Conservation (phyloP, 139 green algal species). For the Chlamydomonas sp. region DNA sequence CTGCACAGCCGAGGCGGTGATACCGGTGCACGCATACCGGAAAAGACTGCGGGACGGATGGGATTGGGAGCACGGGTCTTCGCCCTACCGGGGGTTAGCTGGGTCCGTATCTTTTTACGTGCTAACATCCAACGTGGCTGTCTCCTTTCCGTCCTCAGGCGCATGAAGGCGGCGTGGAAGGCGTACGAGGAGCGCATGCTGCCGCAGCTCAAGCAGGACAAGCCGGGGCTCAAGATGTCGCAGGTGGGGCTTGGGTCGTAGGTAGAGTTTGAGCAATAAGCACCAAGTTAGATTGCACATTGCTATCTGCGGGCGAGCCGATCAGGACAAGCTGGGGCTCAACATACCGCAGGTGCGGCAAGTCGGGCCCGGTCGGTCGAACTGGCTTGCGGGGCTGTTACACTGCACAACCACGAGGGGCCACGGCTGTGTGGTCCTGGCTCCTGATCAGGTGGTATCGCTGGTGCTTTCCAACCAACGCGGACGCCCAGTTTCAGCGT, state of each 20-base stretch:
- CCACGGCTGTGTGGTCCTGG: too few species aligned
- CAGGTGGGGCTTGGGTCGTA: background rate
- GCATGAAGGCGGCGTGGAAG: constrained; percentile 76
- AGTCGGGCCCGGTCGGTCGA: too few species aligned
- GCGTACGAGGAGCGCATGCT: constrained; percentile 73
- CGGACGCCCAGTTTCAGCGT: too few species aligned
- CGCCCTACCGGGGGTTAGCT: background rate
- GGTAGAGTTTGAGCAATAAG: background rate
- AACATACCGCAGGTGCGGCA: constrained; percentile 32
- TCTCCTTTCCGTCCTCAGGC: constrained; percentile 43
- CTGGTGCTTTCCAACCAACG: too few species aligned
- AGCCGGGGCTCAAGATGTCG: constrained; percentile 76
- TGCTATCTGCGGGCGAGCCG: background rate
- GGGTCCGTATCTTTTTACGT: background rate
- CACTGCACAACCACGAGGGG: too few species aligned
- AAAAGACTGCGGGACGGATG: too few species aligned
- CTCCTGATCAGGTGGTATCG: too few species aligned
- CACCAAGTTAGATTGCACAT: background rate
- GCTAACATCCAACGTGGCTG: background rate
- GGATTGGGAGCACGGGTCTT: background rate
- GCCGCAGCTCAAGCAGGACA: constrained; percentile 72
- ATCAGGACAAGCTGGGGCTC: constrained; percentile 76
- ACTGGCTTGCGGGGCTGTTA: too few species aligned
- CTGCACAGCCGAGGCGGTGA: too few species aligned
- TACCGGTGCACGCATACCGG: too few species aligned